Conservation (phyloP, 192 early-diverging fungal genomes). For the Linnemannia exigua region DNA sequence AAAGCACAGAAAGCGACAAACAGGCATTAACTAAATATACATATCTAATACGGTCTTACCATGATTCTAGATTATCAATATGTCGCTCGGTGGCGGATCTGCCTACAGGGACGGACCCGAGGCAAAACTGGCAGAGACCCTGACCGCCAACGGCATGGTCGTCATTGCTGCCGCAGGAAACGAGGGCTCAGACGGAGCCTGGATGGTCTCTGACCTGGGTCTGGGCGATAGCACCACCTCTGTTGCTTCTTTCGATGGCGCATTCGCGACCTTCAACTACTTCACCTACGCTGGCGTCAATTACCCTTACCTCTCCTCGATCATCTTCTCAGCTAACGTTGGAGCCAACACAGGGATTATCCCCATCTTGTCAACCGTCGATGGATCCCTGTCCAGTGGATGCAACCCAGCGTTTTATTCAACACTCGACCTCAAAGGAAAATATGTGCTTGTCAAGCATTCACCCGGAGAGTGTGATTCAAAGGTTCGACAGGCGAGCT, state of each 20-base stretch:
- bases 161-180: slow-evolving; percentile 84
- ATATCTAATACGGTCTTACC: slow-evolving; percentile 38
- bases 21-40: slow-evolving; percentile 33
- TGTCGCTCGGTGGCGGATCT: slow-evolving; percentile 70
- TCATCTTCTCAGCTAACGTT: slow-evolving; percentile 47
- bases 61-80: slow-evolving; percentile 66
- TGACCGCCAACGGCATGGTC: slow-evolving; percentile 65
- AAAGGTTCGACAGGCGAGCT: slow-evolving; percentile 58
- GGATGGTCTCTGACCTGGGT: slow-evolving; percentile 36
- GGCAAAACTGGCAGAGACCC: slow-evolving; percentile 58
- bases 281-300: slow-evolving; percentile 28
- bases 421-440: slow-evolving; percentile 14
- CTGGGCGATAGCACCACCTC: slow-evolving; percentile 19
- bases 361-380: slow-evolving; percentile 29
- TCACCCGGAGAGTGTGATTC: slow-evolving; percentile 38
- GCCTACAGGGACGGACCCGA: slow-evolving; percentile 69
- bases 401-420: slow-evolving; percentile 26
- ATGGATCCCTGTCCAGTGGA: slow-evolving; percentile 44
- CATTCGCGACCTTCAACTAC: slow-evolving; percentile 23
- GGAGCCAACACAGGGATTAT: slow-evolving; percentile 43
- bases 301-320: slow-evolving; percentile 28
- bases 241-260: slow-evolving; percentile 24
- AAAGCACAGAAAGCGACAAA: not conserved
- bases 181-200: slow-evolving; percentile 70
- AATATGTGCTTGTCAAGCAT: slow-evolving; percentile 68